Base-by-base conservation (phyloP, 371 early-diverging fungal genomes). In the Syncephalastrum sp. region DNA sequence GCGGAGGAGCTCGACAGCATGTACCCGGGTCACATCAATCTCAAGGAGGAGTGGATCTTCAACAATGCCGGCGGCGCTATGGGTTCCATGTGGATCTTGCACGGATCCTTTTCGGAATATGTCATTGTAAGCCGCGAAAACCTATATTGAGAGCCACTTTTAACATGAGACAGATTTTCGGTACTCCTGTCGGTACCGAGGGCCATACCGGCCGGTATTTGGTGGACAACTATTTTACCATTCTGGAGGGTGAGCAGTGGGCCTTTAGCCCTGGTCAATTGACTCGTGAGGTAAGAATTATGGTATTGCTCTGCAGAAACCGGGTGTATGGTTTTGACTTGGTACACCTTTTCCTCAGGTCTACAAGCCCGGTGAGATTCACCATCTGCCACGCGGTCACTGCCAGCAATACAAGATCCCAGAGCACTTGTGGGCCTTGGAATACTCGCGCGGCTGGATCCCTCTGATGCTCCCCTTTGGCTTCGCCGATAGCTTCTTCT, bases 61-160 rank as follows among this genome's bases (percentile, higher is more conserved):
- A 81, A 78, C 72, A 78, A 76, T 56, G 82, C 82, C 56, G 79
- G 78, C 62, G 82, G 82, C 60, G 82, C 82, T 44, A 81, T 81
- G 82, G 78, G 79, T n/a, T 59, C 77, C 24, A 81, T 81, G 78
- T 80, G 74, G 69, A 73, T 75, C 24, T 58, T 80, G 44, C 78
- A 81, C 52, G 81, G 68, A 29, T 82, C 82, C 21, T 45, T 82
- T 8, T 74, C 77, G 24, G 82, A 82, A 59, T 82, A 82, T 60
- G 70, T 82, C 19, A 77, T 82, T 52, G 72, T 81, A 33, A 33
- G 38, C 38, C 2, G 7, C 2, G 10, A 33, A 2, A 10, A 0
- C 3, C 8, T 33, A 10, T 10, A 33, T 33, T 2, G 0, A 33
- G 38, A 8, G 10, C 12, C 38, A 33, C 38, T 33, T 33, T 33